phyloP scores from a whole-genome alignment of 768 basidiomycete species.

The Suillus placidus region DNA sequence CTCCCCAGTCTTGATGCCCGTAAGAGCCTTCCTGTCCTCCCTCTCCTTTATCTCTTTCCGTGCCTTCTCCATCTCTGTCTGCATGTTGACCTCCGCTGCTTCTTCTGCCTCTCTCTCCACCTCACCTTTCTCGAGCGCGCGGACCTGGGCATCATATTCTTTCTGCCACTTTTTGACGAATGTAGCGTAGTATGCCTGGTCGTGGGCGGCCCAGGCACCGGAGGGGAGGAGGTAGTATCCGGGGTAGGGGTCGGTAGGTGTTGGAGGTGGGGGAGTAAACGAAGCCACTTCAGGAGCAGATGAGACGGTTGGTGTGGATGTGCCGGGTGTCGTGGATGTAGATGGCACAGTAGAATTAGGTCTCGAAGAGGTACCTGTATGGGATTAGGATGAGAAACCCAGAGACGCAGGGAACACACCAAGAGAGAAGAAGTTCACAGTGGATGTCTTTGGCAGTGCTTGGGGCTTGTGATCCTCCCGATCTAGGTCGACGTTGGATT shows the following conservation, averaged over 20 bases:
- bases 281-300: constrained; percentile 72
- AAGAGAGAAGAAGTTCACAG: constrained; percentile 71
- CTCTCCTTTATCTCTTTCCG: constrained; percentile 73
- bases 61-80: constrained; percentile 77
- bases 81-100: constrained; percentile 63
- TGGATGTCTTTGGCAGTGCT: constrained; percentile 31
- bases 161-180: constrained; percentile 74
- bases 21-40: constrained; percentile 77
- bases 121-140: constrained; percentile 77
- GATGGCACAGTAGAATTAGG: constrained; percentile 7
- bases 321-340: constrained; percentile 14
- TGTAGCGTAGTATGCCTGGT: constrained; percentile 65
- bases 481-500: constrained; percentile 58
- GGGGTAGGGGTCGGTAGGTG: constrained; percentile 75
- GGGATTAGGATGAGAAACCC: not conserved
- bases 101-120: constrained; percentile 45
- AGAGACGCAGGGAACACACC: constrained; percentile 39
- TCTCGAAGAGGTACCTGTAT: constrained; percentile 25
- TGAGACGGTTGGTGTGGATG: constrained; percentile 40
- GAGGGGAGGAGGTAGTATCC: constrained; percentile 87
- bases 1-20: constrained; percentile 54
- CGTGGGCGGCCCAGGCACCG: constrained; percentile 77
- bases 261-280: constrained; percentile 75
- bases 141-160: constrained; percentile 72
- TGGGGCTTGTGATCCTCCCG: constrained; percentile 24